phyloP scores from a whole-genome alignment of 257 asterid species.

The Nicotiana benthamiana region DNA sequence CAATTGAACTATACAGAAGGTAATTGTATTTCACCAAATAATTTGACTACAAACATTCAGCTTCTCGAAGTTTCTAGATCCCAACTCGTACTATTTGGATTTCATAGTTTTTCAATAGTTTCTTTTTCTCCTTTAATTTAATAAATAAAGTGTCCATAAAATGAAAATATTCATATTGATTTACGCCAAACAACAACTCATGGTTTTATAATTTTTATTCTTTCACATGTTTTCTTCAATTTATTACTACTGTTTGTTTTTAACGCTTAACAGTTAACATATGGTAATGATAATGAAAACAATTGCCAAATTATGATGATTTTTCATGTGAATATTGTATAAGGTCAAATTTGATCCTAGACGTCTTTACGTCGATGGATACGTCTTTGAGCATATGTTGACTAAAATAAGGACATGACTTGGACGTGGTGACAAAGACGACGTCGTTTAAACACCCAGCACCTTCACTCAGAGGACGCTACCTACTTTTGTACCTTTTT shows the following conservation, averaged over 20 bases:
- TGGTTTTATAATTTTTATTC: too few relatives aligned
- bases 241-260: background rate
- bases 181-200: background rate
- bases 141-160: background rate
- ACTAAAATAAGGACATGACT: too few relatives aligned
- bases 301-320: background rate
- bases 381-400: too few relatives aligned
- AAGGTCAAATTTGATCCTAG: too few relatives aligned
- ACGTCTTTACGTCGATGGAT: too few relatives aligned
- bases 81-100: background rate
- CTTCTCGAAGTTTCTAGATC: background rate
- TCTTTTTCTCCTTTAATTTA: background rate
- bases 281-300: too few relatives aligned
- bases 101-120: background rate
- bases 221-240: background rate
- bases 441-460: too few relatives aligned
- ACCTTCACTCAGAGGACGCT: too few relatives aligned
- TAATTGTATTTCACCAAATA: background rate
- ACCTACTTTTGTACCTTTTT: too few relatives aligned
- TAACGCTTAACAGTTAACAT: too few relatives aligned
- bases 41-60: background rate
- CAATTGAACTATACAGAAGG: background rate
- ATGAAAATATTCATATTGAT: background rate
- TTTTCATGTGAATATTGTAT: too few relatives aligned
- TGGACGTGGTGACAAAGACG: too few relatives aligned